These are phyloP conservation scores for Juglanconis oblonga DNA, from an alignment of 2,329 filamentous ascomycete genomes.

Conservation along the genomic window DNA sequence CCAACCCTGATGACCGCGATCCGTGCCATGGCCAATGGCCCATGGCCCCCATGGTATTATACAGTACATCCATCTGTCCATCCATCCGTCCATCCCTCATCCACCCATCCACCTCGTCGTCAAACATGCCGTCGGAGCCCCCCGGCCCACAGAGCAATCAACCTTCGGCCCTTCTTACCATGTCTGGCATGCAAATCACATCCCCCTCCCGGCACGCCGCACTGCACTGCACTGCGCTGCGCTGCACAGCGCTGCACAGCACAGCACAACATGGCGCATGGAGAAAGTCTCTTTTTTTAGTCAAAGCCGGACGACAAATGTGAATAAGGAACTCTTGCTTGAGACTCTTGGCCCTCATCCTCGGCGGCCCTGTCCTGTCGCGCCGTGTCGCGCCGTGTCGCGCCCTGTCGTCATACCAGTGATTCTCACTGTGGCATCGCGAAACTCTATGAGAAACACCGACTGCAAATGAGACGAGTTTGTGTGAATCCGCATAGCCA, in stretches of 20 bases:
- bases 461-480: slow-evolving; percentile 11
- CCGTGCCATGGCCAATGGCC: no score
- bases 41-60: no score
- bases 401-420: background rate
- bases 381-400: no score
- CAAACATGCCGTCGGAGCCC: background rate
- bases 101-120: no score
- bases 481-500: slow-evolving; percentile 12
- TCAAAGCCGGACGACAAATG: background rate
- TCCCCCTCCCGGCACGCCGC: no score
- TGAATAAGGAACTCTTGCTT: background rate
- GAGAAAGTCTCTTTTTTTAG: background rate
- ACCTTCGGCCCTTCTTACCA: slow-evolving; percentile 8
- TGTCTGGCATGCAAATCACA: slow-evolving; percentile 6
- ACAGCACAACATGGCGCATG: background rate
- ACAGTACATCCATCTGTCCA: no score
- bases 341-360: background rate
- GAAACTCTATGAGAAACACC: slow-evolving; percentile 11
- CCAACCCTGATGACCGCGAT: no score
- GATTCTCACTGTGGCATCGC: slow-evolving; percentile 10
- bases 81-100: no score
- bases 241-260: no score
- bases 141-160: slow-evolving; percentile 1
- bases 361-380: background rate
- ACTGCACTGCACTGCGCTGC: no score